Evolutionary conservation across 75 land plant genomes (phyloP), one percentile per base, ranked within the genome.

Genomic region (Sequoia sempervirens): DNA sequence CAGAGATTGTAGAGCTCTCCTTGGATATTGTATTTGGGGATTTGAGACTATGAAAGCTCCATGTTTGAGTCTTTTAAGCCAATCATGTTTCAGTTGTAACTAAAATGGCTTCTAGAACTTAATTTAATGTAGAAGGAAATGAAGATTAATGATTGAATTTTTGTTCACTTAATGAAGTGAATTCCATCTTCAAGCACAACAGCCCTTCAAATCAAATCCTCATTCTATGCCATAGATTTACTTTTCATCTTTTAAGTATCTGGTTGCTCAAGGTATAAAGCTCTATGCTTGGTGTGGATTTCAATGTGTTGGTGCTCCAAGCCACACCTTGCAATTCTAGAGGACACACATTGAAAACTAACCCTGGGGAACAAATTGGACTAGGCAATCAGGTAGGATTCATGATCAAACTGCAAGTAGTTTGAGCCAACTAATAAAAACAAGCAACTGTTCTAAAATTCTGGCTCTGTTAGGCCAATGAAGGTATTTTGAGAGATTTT

Each of bases 21-120:
- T 43, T 41, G 80, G 32, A 43, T 78, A 78, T 78, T 78, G 47
- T 76, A 45, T 43, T 45, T n/a, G 18, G 46, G 80, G 80, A 78
- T 40, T 37, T 34, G n/a, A 75, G 26, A 75, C 40, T 75, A 23
- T 37, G 78, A 40, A 75, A 75, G 78, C 9, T 34, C 26, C 20
- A 75, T 75, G 2, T 50, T 75, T 45, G 14, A 78, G 26, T 10
- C 0, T 45, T 43, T 78, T 45, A 45, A 78, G 46, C 28, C 1
- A 78, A 78, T 45, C 23, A 9, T 45, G 46, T 78, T 43, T 41
- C n/a, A 26, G 28, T 78, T 10, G 36, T 70, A 30, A 45, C n/a
- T 23, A 7, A 45, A 78, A 78, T 78, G 14, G 36, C 32, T 43
- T 26, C 50, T 41, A 78, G 37, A 32, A 70, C 15, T 28, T 13